Evolutionary conservation across 1,139 yeast species (phyloP), one percentile per base, ranked within the genome.

Genomic region (Candida tetrigidarum): DNA sequence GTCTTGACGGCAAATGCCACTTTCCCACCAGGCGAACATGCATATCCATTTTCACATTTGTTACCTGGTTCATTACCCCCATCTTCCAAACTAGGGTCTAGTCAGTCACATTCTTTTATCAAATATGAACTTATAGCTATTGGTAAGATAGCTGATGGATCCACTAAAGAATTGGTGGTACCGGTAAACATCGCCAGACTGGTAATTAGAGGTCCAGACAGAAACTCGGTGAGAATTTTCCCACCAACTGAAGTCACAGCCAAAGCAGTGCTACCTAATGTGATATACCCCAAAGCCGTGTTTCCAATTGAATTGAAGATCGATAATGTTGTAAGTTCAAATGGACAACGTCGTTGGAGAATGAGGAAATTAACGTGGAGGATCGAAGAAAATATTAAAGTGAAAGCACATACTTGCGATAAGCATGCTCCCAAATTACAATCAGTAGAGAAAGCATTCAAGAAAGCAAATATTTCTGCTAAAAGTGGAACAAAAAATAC

Each of bases 181-280:
- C 96, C 97, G 0, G 64, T 93, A n/a, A 78, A 83, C 53, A 74
- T 93, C 3, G 76, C 87, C 34, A 75, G 99, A 50, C 87, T 96
- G 53, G 80, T 92, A 23, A 64, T 89, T 35, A 74, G 91, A 34
- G 95, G 95, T 8, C 88, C 90, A 2, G 97, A 92, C 61, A 77
- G 91, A 53, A 90, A 88, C 59, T 89, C 96, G 0, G 69, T 90
- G 34, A 76, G 99, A 49, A 90, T 95, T 1, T 93, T 93, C 63
- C 99, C 99, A 1, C 98, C 99, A 3, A 93, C 98, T 0, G 89
- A 86, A 41, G 85, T 93, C 32, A 84, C 89, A 3, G 96, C 97
- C 3, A 81, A 86, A 33, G 92, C 96, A 3, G 86, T 86, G 4
- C 70, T 93, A 39, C 99, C 99, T 2, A 87, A 88, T 51, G 96